Evolutionary conservation across 257 asterid genomes (phyloP), one percentile per base, ranked within the genome.

Genomic region (Paulownia fortunei): DNA sequence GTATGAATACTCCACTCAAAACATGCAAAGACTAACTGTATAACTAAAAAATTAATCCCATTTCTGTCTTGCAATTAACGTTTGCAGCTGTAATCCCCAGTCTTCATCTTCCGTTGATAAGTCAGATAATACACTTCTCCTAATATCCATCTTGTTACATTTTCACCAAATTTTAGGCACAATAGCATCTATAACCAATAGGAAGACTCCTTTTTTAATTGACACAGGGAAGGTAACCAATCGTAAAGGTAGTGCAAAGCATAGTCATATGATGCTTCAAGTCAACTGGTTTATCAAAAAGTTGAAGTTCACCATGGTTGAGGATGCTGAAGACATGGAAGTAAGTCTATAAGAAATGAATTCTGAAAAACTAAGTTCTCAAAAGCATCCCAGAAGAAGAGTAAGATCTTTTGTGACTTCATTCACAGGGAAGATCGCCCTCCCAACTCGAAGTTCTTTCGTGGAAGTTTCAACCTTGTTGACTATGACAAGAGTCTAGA

Each of bases 401-500:
- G 58, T 12, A 23, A 23, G 21, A 13, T 68, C 34, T 63, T 18
- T 51, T 9, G 47, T 19, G 65, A 59, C 37, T n/a, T 58, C 10
- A 18, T 13, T 21, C 46, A 9, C 30, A 19, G 9, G 19, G 3
- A 26, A 4, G 27, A 19, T 65, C 19, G 8, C 34, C 69, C 68
- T 46, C 56, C 44, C 74, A 27, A 64, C 42, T 19, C 5, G 12
- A 66, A 67, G 58, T 61, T 19, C 32, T 60, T 41, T 30, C 30
- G 5, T 47, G 27, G 47, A 73, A 27, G 62, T 27, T 75, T 60
- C 73, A 5, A 59, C 51, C 3, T 67, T 59, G 30, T 66, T 55
- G 24, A 23, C 56, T 13, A 51, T 18, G 16, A 16, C 21, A 46
- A 55, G 37, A 49, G 34, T 68, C 59, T 15, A 19, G 59, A 16